Percentiles rank a stretch among this genome's conserved stretches.
Evolutionary conservation across 2,329 filamentous ascomycete genomes (phyloP).

Genomic region (Cladosporium sp.): DNA sequence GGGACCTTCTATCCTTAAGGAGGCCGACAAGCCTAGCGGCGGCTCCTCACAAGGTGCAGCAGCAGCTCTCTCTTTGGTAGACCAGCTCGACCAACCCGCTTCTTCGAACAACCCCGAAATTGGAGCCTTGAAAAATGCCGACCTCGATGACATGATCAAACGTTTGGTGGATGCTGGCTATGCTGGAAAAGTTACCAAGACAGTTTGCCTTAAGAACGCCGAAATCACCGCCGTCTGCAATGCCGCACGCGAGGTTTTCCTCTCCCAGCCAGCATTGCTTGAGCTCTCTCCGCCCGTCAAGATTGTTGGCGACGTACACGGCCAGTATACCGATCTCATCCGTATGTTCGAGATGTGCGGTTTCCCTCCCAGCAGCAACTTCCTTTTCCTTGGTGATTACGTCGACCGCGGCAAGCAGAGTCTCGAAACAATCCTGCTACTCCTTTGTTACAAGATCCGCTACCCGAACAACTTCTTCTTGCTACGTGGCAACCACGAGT

Average conservation of each 20-base stretch:
- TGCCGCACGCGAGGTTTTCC: constrained; percentile 79
- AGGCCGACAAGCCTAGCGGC: constrained; percentile 49
- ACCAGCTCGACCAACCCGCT: constrained; percentile 23
- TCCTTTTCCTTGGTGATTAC: constrained; percentile 91
- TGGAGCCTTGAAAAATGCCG: constrained; percentile 84
- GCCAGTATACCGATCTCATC: constrained; percentile 93
- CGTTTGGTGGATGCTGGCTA: constrained; percentile 91
- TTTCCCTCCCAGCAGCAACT: constrained; percentile 88
- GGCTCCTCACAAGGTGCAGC: constrained; percentile 24
- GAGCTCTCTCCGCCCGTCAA: constrained; percentile 95
- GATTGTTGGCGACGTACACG: constrained; percentile 94
- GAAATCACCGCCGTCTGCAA: constrained; percentile 93
- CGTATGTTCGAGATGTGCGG: constrained; percentile 99
- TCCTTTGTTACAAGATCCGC: constrained; percentile 95
- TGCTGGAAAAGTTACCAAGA: constrained; percentile 94
- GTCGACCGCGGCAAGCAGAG: constrained; percentile 96
- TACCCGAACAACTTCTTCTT: constrained; percentile 98
- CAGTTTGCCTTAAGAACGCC: constrained; percentile 93
- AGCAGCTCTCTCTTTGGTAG: constrained; percentile 23
- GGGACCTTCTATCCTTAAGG: constrained; percentile 84
- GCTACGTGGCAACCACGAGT: constrained; percentile 91
- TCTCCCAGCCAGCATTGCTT: constrained; percentile 85
- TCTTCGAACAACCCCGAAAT: constrained; percentile 68
- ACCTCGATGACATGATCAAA: constrained; percentile 96
- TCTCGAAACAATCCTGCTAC: constrained; percentile 84